Base-by-base conservation (phyloP, 768 basidiomycete species). In the Aureoboletus auriporus region DNA sequence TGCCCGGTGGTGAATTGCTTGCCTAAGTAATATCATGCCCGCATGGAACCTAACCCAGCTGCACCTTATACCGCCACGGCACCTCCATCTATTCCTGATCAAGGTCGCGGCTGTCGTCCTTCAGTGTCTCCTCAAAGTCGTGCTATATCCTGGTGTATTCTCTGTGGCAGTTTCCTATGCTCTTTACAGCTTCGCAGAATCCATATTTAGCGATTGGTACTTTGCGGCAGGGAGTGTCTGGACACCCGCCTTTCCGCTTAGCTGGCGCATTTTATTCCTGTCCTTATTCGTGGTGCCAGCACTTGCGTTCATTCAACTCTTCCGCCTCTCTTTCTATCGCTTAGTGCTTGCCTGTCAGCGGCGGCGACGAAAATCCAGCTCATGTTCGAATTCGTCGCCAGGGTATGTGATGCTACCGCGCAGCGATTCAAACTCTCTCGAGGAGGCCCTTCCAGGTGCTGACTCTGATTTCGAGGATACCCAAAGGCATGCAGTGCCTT, bases 221-320 rank as follows among this genome's bases (percentile, higher is more conserved):
- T 23, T 23, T 59, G 28, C 41, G 46, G 5, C 1, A n/a, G 1
- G 20, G 37, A 38, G 4, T 3, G 42, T 60, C 35, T 60, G 60
- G 60, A 49, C 40, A 34, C 51, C 53, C 0, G 57, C 49, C 0
- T 60, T 62, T 38, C 60, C 59, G 1, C 16, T 35, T 5, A 62
- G 49, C 33, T 60, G 59, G 59, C 60, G 49, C 29, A 1, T 59
- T 0, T 1, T 56, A 1, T 35, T 60, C 42, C 13, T 60, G 27
- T 49, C 35, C 2, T 26, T 62, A 29, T 56, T 47, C 11, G 45
- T 47, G 2, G 42, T 56, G 6, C 59, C 60, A 8, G 5, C 23
- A 6, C 38, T 23, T 23, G 20, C 20, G 20, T 23, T 23, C 20
- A 23, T 23, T 23, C 20, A 23, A 23, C 20, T 23, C 37, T 1